These are phyloP conservation scores for Acanthamoeba royreba DNA, from an alignment of 208 protist genomes.

Conservation along the genomic window DNA sequence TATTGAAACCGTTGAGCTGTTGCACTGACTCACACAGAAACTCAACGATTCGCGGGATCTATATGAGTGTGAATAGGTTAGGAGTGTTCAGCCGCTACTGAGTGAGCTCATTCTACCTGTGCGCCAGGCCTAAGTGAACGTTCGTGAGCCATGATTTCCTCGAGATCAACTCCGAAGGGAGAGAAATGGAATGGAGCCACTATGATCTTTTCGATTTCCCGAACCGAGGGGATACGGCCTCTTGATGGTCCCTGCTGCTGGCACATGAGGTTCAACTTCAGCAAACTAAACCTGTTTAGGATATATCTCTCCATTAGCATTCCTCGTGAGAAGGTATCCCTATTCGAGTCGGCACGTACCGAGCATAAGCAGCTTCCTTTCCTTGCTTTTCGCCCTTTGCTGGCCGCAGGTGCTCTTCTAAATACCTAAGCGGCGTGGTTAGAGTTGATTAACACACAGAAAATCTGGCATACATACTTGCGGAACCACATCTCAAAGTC, in stretches of 20 bases:
- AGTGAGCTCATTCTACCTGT: no score
- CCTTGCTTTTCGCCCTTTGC: background rate
- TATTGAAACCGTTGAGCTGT: background rate
- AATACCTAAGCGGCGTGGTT: background rate
- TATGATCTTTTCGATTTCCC: slow-evolving; percentile 18
- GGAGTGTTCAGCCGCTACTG: no score
- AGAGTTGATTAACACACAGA: no score
- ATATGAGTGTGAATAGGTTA: no score
- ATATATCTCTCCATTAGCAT: no score
- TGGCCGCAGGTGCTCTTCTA: background rate
- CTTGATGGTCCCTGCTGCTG: slow-evolving; percentile 14
- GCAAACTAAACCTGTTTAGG: background rate
- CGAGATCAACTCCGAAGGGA: background rate
- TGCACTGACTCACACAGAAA: background rate
- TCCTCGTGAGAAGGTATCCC: no score
- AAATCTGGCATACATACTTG: no score
- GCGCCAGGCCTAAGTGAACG: background rate
- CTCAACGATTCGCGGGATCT: background rate
- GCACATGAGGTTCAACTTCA: slow-evolving; percentile 29
- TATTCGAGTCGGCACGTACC: no score
- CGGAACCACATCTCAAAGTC: slow-evolving; percentile 8
- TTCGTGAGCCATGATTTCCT: slow-evolving; percentile 25
- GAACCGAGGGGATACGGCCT: background rate
- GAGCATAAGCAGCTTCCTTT: background rate
- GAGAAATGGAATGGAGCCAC: slow-evolving; percentile 12